phyloP scores from a whole-genome alignment of 306 rosid genomes.

The Spatholobus suberectus region DNA sequence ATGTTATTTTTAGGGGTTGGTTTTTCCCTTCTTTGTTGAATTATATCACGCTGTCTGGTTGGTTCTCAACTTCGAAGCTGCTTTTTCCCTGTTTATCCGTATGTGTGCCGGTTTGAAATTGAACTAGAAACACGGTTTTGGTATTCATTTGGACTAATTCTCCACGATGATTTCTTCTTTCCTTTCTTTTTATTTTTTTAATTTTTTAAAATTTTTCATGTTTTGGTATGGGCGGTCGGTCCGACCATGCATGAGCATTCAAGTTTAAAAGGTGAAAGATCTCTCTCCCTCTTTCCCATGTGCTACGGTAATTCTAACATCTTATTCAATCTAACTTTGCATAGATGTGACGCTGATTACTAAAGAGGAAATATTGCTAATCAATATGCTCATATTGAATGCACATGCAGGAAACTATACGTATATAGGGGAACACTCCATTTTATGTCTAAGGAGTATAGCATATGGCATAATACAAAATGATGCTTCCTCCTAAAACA shows the following conservation, averaged over 20 bases:
- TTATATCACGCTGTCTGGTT: slow-evolving; percentile 43
- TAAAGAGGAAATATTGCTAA: slow-evolving; percentile 47
- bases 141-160: slow-evolving; percentile 40
- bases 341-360: slow-evolving; percentile 59
- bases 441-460: slow-evolving; percentile 35
- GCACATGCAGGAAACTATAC: slow-evolving; percentile 53
- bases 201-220: background rate
- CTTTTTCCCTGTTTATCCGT: slow-evolving; percentile 61
- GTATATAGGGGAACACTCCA: slow-evolving; percentile 49
- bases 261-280: slow-evolving; percentile 53
- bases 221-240: slow-evolving; percentile 44
- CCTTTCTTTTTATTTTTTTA: background rate
- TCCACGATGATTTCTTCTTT: background rate
- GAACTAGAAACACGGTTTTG: slow-evolving; percentile 40
- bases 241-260: slow-evolving; percentile 58
- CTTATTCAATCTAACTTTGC: slow-evolving; percentile 38
- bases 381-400: slow-evolving; percentile 48
- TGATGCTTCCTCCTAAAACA: slow-evolving; percentile 37
- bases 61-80: slow-evolving; percentile 57
- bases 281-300: slow-evolving; percentile 39
- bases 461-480: slow-evolving; percentile 34
- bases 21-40: slow-evolving; percentile 44
- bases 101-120: slow-evolving; percentile 59
- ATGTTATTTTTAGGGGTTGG: background rate
- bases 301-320: slow-evolving; percentile 35